Evolutionary conservation across 192 early-diverging fungal genomes (phyloP).

Genomic region (Podila minutissima): DNA sequence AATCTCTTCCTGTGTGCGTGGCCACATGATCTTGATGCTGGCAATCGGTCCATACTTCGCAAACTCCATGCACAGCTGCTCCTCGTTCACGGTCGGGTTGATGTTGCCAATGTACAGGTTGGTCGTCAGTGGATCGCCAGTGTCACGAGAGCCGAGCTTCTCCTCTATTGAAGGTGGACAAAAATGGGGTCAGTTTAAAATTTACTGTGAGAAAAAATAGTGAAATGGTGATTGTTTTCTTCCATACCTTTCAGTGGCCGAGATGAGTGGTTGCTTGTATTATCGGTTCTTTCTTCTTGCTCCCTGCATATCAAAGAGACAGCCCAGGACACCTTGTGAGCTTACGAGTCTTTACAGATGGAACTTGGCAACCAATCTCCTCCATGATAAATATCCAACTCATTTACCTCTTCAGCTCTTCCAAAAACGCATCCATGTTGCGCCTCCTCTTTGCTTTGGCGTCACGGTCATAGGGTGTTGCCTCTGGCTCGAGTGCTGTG

Average conservation of each 20-base stretch:
- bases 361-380: no score
- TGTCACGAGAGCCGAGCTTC: constrained; percentile 70
- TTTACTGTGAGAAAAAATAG: constrained; percentile 1
- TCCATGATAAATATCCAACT: not conserved
- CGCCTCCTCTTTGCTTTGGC: constrained; percentile 72
- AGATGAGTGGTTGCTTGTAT: constrained; percentile 50
- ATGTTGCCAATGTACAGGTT: constrained; percentile 90
- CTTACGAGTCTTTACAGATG: not conserved
- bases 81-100: constrained; percentile 77
- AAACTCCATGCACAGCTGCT: constrained; percentile 78
- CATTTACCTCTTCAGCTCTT: constrained; percentile 79
- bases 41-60: constrained; percentile 85
- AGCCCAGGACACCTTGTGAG: not conserved
- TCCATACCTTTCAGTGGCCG: constrained; percentile 35
- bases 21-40: constrained; percentile 97
- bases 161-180: constrained; percentile 6
- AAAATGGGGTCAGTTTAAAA: not conserved
- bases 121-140: constrained; percentile 78
- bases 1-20: constrained; percentile 84
- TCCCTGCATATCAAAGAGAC: constrained; percentile 42
- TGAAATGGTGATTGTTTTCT: not conserved
- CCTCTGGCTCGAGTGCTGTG: constrained; percentile 48
- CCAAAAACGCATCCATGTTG: constrained; percentile 84
- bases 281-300: constrained; percentile 73
- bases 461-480: constrained; percentile 40